Evolutionary conservation across 306 rosid genomes (phyloP), one percentile per base, ranked within the genome.

Genomic region (Coriaria nepalensis): DNA sequence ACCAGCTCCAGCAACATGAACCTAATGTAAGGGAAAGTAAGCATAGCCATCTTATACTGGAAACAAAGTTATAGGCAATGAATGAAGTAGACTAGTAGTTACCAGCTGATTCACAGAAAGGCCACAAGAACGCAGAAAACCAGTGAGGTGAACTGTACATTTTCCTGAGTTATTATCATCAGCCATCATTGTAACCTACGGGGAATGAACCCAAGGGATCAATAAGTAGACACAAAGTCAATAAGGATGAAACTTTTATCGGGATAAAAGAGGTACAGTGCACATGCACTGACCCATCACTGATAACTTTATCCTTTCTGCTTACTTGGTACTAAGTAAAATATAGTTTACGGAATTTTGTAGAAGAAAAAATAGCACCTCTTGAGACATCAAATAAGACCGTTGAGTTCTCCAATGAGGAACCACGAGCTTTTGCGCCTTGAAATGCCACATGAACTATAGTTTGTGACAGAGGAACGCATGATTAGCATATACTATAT

Each of bases 41-140:
- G 67, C 9, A 67, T 43, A 50, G 53, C 47, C 35, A 33, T 35
- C 49, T 41, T 50, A 39, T 57, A 62, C 54, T 15, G 60, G 34
- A 15, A 66, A 43, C 46, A 47, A 20, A 64, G 20, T 50, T 15
- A 74, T 50, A 61, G 11, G 38, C 32, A 55, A 49, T 37, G 70
- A 20, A n/a, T n/a, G n/a, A n/a, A n/a, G 68, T 8, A 15, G 56
- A 33, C n/a, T n/a, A 40, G 41, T 40, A 37, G 48, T 40, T 79
- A 90, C 95, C 94, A 85, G 74, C 69, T 90, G 95, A 69, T 90
- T 85, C 71, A 79, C 98, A 15, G 94, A 79, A 52, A 90, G 79
- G 75, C 43, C 77, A 57, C 46, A 72, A 63, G 71, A 72, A 43
- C 79, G 85, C 40, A 90, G 57, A 66, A 81, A 90, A 41, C 98